These are phyloP conservation scores for Fusarium proliferatum DNA, from an alignment of 2,329 filamentous ascomycete genomes.

Conservation along the genomic window DNA sequence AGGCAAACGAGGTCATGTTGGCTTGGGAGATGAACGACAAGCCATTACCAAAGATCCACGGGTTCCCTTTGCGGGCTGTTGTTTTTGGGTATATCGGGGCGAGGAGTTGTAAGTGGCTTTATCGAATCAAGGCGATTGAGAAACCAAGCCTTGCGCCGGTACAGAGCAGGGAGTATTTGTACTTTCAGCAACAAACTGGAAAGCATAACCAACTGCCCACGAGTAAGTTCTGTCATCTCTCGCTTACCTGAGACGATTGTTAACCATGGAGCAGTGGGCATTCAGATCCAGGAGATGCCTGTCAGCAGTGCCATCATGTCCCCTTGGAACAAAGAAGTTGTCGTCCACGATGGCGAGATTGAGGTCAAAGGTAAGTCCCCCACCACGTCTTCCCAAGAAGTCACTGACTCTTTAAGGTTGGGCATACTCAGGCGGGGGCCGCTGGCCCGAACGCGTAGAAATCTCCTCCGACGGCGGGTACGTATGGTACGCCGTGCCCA, in stretches of 20 bases:
- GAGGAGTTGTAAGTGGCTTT: conserved; percentile 71
- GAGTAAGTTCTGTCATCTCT: conserved; percentile 46
- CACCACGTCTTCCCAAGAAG: fast-evolving
- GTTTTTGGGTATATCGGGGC: conserved; percentile 76
- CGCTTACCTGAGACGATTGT: too few relatives aligned
- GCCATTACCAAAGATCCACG: conserved; percentile 72
- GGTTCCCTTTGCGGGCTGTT: conserved; percentile 70
- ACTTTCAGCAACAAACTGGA: conserved; percentile 74
- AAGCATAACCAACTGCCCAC: conserved; percentile 72
- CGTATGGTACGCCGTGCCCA: conserved; percentile 72
- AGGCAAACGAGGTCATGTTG: conserved; percentile 72
- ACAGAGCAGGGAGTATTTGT: conserved; percentile 73
- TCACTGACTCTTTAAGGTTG: conserved; percentile 58
- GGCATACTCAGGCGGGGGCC: conserved; percentile 69
- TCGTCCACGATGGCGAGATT: conserved; percentile 70
- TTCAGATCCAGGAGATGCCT: conserved; percentile 78
- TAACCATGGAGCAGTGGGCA: conserved; percentile 55
- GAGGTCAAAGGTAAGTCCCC: conserved; percentile 27
- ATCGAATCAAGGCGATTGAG: conserved; percentile 69
- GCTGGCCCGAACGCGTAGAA: conserved; percentile 71
- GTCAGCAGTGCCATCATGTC: conserved; percentile 75
- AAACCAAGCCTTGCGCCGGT: conserved; percentile 68
- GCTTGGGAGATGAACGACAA: conserved; percentile 79
- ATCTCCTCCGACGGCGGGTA: conserved; percentile 71
- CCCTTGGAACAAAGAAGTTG: conserved; percentile 67